Conservation (phyloP, 2,329 filamentous ascomycete genomes). For the Botrytis pseudocinerea region DNA sequence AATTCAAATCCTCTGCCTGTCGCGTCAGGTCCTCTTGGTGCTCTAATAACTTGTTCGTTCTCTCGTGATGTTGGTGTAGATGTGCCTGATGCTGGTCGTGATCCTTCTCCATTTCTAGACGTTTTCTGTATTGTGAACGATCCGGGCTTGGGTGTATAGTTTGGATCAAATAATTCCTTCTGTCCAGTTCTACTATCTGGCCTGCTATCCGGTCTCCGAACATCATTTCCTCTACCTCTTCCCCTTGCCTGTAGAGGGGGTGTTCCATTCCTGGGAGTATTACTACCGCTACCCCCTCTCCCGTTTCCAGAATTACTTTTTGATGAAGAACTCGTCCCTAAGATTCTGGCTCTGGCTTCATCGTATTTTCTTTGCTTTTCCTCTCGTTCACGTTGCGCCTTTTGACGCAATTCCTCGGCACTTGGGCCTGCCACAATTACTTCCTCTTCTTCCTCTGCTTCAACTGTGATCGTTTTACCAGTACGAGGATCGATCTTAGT, state of each 20-base stretch:
- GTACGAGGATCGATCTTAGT: constrained; percentile 58
- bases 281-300: constrained; percentile 21
- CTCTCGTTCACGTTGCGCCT: constrained; percentile 76
- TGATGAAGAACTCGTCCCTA: constrained; percentile 61
- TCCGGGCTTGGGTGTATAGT: constrained; percentile 65
- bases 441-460: constrained; percentile 66
- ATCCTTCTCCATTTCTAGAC: constrained; percentile 44
- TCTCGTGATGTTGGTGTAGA: constrained; percentile 55
- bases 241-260: constrained; percentile 56
- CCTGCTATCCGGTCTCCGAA: constrained; percentile 31
- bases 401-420: constrained; percentile 74
- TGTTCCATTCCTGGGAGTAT: constrained; percentile 62
- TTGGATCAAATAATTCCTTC: constrained; percentile 76
- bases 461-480: constrained; percentile 49
- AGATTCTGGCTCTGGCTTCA: constrained; percentile 83
- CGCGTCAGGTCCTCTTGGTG: constrained; percentile 75
- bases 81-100: constrained; percentile 46
- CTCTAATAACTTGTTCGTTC: constrained; percentile 68
- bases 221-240: constrained; percentile 45
- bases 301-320: constrained; percentile 16
- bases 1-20: constrained; percentile 79
- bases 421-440: constrained; percentile 63
- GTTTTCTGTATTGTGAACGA: constrained; percentile 46
- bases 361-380: constrained; percentile 91
- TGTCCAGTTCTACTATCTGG: constrained; percentile 41